Evolutionary conservation across 768 basidiomycete species (phyloP).

Genomic region (Mycena kentingensis): DNA sequence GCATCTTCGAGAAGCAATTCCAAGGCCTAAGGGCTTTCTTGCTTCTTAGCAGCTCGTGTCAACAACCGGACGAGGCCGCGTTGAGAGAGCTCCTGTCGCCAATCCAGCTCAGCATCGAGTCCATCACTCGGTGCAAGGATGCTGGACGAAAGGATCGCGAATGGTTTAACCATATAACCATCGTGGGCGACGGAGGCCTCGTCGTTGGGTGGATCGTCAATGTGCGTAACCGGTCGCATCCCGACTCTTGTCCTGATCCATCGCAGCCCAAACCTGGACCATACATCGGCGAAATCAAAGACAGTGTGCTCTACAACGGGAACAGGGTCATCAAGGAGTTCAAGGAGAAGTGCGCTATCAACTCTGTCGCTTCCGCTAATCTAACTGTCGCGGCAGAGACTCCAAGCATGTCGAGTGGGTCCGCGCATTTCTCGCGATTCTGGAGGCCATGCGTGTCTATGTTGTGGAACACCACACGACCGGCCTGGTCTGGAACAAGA

Average conservation of each 20-base stretch:
- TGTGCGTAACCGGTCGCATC: constrained; percentile 47
- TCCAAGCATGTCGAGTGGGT: constrained; percentile 89
- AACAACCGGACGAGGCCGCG: constrained; percentile 69
- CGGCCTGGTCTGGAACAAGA: constrained; percentile 84
- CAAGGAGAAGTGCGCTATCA: constrained; percentile 79
- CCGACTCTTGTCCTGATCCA: not conserved
- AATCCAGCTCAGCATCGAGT: constrained; percentile 70
- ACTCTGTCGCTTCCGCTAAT: not conserved
- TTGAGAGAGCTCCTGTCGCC: constrained; percentile 64
- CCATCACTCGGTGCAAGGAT: constrained; percentile 81
- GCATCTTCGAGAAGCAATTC: constrained; percentile 67
- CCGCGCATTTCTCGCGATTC: constrained; percentile 60
- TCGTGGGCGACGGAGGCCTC: constrained; percentile 80
- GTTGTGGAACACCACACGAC: constrained; percentile 83
- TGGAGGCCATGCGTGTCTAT: constrained; percentile 83
- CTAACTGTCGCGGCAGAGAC: constrained; percentile 55
- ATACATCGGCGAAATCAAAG: constrained; percentile 80
- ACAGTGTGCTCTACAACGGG: constrained; percentile 83
- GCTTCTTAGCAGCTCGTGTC: constrained; percentile 67
- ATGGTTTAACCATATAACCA: constrained; percentile 79
- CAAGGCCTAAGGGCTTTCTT: constrained; percentile 69
- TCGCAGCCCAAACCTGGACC: constrained; percentile 79
- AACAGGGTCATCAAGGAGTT: constrained; percentile 90
- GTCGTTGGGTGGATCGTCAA: constrained; percentile 86
- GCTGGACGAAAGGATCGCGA: constrained; percentile 76